A percentile compares a stretch with the other conserved stretches of the same genome.
phyloP scores from a whole-genome alignment of 306 rosid genomes.

The Carpinus viminea region DNA sequence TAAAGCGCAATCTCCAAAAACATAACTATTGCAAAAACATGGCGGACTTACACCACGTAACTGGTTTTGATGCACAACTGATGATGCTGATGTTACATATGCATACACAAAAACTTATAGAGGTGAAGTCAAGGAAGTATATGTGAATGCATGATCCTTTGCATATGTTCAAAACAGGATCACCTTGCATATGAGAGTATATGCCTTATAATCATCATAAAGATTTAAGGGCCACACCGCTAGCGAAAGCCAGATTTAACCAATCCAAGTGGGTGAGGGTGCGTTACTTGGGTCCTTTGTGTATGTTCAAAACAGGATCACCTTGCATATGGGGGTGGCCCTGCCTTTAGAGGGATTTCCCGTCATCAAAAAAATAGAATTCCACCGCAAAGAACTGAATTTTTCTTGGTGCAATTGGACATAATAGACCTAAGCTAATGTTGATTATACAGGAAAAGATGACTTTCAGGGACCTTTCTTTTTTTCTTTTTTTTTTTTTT shows the following conservation, averaged over 20 bases:
- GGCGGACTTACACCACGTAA: neutral
- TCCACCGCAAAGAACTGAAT: neutral
- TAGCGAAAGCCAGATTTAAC: no score
- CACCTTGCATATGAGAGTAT: neutral
- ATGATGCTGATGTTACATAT: neutral
- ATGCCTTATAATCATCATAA: neutral
- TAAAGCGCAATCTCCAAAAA: no score
- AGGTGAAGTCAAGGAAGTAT: no score
- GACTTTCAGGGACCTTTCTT: neutral
- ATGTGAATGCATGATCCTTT: neutral
- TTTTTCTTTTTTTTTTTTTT: no score
- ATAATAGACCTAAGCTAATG: neutral
- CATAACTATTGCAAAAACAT: no score
- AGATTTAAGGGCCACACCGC: neutral
- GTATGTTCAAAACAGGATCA: no score
- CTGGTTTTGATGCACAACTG: neutral
- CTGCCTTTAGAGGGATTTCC: no score
- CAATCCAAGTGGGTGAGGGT: no score
- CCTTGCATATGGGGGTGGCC: no score
- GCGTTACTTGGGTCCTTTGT: no score
- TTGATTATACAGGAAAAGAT: conserved; percentile 4
- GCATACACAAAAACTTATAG: no score
- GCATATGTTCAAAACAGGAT: neutral
- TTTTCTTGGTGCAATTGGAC: neutral
- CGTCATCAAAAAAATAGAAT: neutral